phyloP scores from a whole-genome alignment of 129 eudicot genomes.

The Pseudognaphalium luteoalbum region DNA sequence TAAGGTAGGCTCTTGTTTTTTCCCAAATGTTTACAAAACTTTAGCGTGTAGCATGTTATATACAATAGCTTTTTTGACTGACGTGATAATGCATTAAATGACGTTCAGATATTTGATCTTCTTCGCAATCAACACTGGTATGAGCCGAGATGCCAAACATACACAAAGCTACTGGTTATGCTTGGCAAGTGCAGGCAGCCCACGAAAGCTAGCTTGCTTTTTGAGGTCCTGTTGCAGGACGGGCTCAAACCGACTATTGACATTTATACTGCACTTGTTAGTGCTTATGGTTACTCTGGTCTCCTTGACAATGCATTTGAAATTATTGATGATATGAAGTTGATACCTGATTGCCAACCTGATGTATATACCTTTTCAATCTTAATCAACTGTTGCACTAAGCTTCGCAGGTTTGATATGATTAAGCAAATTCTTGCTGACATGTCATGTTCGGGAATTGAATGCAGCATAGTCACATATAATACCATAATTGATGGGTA shows the following conservation, averaged over 20 bases:
- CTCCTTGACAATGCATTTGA: slow-evolving; percentile 66
- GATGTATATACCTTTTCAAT: slow-evolving; percentile 81
- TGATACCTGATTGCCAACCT: slow-evolving; percentile 63
- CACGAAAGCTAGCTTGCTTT: slow-evolving; percentile 68
- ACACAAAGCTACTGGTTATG: slow-evolving; percentile 80
- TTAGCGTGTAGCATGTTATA: background rate
- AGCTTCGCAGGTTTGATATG: slow-evolving; percentile 56
- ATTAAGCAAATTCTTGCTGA: slow-evolving; percentile 55
- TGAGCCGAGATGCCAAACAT: slow-evolving; percentile 80
- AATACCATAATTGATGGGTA: slow-evolving; percentile 92
- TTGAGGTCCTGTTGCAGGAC: slow-evolving; percentile 67
- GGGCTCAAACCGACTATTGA: slow-evolving; percentile 82
- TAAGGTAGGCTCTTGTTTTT: slow-evolving; percentile 40
- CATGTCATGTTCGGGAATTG: slow-evolving; percentile 65
- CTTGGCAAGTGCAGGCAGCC: slow-evolving; percentile 87
- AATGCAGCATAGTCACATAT: slow-evolving; percentile 65
- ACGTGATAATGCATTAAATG: slow-evolving; percentile 7
- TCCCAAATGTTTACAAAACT: background rate
- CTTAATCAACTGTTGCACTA: slow-evolving; percentile 68
- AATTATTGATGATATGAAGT: slow-evolving; percentile 63
- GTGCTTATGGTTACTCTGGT: slow-evolving; percentile 77
- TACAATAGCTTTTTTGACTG: background rate
- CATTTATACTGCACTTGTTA: slow-evolving; percentile 74
- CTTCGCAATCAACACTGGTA: slow-evolving; percentile 98
- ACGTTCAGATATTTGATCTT: slow-evolving; percentile 73